These are phyloP conservation scores for Cunninghamia lanceolata DNA, from an alignment of 75 land plant genomes.

Conservation along the genomic window DNA sequence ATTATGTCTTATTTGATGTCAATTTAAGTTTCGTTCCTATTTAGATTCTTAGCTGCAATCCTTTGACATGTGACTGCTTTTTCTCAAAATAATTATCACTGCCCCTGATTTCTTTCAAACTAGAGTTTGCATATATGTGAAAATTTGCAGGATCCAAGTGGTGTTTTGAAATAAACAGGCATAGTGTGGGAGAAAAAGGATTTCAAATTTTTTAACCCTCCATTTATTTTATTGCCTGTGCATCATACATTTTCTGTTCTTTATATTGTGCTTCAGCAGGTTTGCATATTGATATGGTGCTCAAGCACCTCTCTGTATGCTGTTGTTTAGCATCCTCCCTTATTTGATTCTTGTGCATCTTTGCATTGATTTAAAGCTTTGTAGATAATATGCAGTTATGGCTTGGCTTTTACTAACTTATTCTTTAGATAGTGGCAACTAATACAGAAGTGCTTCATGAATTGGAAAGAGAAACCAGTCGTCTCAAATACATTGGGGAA, in stretches of 20 bases:
- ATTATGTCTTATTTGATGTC: background rate
- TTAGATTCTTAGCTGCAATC: background rate
- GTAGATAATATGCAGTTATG: background rate
- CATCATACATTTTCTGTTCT: background rate
- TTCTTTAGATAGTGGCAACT: background rate
- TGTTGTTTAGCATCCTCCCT: background rate
- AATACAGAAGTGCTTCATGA: slow-evolving; percentile 1
- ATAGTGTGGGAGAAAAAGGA: background rate
- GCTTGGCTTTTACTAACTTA: background rate
- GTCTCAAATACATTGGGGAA: background rate
- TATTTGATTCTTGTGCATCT: background rate
- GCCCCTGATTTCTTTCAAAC: background rate
- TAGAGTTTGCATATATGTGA: background rate
- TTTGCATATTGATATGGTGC: slow-evolving; percentile 5
- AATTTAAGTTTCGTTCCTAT: background rate
- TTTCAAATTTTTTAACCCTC: background rate
- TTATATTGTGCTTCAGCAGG: background rate
- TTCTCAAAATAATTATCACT: background rate
- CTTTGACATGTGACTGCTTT: background rate
- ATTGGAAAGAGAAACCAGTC: background rate
- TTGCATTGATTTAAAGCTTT: background rate
- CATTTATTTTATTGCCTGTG: background rate
- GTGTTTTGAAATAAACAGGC: background rate
- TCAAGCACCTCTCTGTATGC: background rate
- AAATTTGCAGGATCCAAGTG: background rate